Evolutionary conservation across 257 asterid species (phyloP), one percentile per base, ranked within the genome.

Genomic region (Rauvolfia tetraphylla): DNA sequence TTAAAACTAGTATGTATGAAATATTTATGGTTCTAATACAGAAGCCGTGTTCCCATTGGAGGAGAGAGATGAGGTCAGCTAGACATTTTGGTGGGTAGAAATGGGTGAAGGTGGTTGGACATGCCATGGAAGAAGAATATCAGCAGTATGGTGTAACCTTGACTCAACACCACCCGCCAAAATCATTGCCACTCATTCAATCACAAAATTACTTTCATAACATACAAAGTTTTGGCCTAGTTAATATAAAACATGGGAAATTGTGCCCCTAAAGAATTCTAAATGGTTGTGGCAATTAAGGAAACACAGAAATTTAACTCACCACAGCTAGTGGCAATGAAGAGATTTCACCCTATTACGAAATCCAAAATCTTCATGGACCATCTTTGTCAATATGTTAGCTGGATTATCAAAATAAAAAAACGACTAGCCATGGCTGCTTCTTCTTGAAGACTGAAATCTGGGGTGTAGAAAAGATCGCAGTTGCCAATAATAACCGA

Each of bases 91-190:
- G 94, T 92, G 87, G 96, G 85, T 87, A 86, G 84, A 85, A 87
- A 85, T 88, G 91, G 97, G 85, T 92, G 96, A 88, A 87, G 87
- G 89, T 90, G 80, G 97, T 90, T 92, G 91, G 93, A 80, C 90
- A 80, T 63, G 67, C 68, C 53, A 49, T 49, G 69, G 79, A 44
- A 79, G n/a, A 69, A 79, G 14, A 73, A 66, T 72, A 75, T 79
- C 36, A 31, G 18, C 42, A 13, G 57, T 39, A 41, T 57, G 39
- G 57, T 78, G 79, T 78, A 70, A 75, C 77, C 23, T n/a, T 27
- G 76, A 82, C 76, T 66, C 74, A 72, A 76, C 81, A n/a, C 73
- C 56, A 31, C 12, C 72, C 3, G 69, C 51, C 46, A 39, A 33
- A 27, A 33, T 27, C 29, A 72, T 81, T 59, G 62, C 62, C 61